phyloP scores from a whole-genome alignment of 257 asterid genomes.

The Petunia secreta region DNA sequence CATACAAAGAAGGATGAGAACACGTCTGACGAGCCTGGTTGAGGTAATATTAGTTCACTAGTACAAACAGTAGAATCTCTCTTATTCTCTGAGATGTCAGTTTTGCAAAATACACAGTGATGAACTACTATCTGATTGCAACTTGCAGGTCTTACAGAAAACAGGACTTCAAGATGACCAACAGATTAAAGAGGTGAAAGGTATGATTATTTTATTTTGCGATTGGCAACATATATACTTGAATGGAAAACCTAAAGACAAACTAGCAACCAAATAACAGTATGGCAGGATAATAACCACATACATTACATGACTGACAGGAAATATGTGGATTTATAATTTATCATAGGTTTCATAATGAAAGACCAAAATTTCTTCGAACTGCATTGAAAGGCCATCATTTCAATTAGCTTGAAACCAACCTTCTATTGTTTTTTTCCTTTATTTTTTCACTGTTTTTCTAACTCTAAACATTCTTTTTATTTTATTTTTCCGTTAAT shows the following conservation, averaged over 20 bases:
- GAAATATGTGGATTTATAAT: not conserved
- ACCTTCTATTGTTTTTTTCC: not conserved
- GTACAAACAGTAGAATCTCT: conserved; percentile 4
- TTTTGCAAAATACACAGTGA: conserved; percentile 21
- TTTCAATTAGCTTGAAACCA: not conserved
- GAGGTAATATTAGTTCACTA: conserved; percentile 50
- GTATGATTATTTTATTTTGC: conserved; percentile 30
- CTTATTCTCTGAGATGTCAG: not conserved
- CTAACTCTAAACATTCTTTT: not conserved
- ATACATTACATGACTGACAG: conserved; percentile 1
- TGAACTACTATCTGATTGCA: conserved; percentile 26
- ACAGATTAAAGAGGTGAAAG: conserved; percentile 41
- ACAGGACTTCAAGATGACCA: conserved; percentile 49
- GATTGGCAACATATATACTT: not conserved
- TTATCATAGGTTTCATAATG: not conserved
- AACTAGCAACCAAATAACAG: not conserved
- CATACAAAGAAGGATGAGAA: conserved; percentile 85
- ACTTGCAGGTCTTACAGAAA: conserved; percentile 56
- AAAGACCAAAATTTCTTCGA: not conserved
- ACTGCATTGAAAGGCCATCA: not conserved
- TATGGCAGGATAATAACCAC: not conserved
- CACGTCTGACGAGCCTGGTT: conserved; percentile 61
- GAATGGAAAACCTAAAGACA: not conserved
- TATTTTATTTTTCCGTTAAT: not conserved
- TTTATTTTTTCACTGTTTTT: not conserved